Conservation (phyloP, 805 yeast genomes). For the Monosporozyma solicola region DNA sequence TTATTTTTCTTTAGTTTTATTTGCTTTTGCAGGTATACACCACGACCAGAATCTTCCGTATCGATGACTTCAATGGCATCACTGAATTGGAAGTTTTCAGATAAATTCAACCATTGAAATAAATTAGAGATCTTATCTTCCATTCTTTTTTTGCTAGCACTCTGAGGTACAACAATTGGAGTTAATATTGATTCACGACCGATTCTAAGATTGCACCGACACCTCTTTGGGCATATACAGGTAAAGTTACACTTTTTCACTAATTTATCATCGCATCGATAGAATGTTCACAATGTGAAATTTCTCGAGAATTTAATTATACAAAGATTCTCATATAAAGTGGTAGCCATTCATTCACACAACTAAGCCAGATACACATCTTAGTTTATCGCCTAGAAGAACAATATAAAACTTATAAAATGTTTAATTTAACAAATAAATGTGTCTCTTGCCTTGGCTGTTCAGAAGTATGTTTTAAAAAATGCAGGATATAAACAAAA, state of each 20-base stretch:
- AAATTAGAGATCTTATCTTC: conserved; percentile 16
- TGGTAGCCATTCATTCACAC: too few species aligned
- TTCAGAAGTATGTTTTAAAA: too few species aligned
- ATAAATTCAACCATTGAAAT: conserved; percentile 28
- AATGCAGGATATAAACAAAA: too few species aligned
- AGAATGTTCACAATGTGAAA: neutral
- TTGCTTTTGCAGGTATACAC: conserved; percentile 38
- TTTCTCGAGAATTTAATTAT: neutral
- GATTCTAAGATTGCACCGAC: too few species aligned
- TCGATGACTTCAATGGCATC: conserved; percentile 36
- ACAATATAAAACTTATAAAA: too few species aligned
- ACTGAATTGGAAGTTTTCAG: conserved; percentile 29
- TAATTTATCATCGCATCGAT: neutral
- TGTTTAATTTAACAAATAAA: too few species aligned
- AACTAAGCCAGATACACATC: too few species aligned
- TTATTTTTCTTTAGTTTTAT: conserved; percentile 33
- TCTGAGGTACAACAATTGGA: neutral
- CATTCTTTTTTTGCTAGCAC: conserved; percentile 7
- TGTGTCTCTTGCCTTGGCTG: too few species aligned
- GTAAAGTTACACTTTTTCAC: neutral
- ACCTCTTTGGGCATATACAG: neutral
- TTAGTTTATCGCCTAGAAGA: too few species aligned
- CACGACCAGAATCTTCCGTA: conserved; percentile 49
- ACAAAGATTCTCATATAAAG: neutral
- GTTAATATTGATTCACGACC: too few species aligned